Base-by-base conservation (phyloP, 2,329 filamentous ascomycete genomes). In the Tolypocladium nubicola region DNA sequence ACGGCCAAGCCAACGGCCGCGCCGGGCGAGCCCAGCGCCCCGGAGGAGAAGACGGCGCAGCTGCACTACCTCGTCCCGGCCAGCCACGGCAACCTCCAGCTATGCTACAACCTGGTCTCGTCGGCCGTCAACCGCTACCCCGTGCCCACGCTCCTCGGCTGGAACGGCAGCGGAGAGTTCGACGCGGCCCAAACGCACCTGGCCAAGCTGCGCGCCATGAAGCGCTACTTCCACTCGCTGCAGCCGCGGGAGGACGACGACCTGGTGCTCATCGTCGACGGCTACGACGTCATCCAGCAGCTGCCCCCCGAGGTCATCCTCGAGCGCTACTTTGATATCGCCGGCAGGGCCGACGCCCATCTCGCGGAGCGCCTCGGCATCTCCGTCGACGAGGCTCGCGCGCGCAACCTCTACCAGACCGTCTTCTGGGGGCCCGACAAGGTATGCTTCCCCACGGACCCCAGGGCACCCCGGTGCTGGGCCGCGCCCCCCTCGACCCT, bases 221-320 rank as follows among this genome's bases (percentile, higher is more conserved):
- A 68, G 47, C 63, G 66, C n/a, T 73, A 75, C 55, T 63, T 75
- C 16, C 57, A 69, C 38, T 60, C 61, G 19, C 61, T 73, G 3
- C 57, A 58, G 10, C 38, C 56, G 2, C 63, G 60, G 10, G 64
- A 70, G 5, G 68, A 84, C 57, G 74, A 82, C 23, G 86, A 89
- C 65, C 69, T 89, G 35, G 77, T 87, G 9, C 70, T 88, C 58
- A 75, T 88, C 52, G 76, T 85, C 7, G 85, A 88, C 65, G 83
- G 80, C 1, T 79, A 82, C 66, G 83, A 88, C 58, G 75, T 83
- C 1, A 83, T 84, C 71, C 82, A 87, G 59, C 86, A 89, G 66
- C 72, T 88, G 2, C 83, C 84, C 0, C 79, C 82, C 3, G 79
- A 85, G 47, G 75, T 87, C 23, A 71, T 88, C 61, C 77, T 89